Evolutionary conservation across 2,329 filamentous ascomycete species (phyloP), one percentile per base, ranked within the genome.

Genomic region (Ophiosphaerella narmari): DNA sequence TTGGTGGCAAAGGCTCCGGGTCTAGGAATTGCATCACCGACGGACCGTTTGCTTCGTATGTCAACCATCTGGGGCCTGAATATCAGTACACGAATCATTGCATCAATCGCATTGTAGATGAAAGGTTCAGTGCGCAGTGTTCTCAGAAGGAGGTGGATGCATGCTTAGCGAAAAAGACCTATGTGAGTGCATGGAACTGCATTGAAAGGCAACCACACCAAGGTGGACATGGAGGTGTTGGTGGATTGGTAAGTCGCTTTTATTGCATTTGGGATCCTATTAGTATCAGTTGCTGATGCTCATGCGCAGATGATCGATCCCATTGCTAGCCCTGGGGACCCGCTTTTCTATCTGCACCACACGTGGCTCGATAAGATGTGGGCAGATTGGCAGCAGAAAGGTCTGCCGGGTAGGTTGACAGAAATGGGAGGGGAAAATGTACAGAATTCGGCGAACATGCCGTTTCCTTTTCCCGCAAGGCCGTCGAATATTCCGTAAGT

Each of bases 311-410:
- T 65, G 59, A 35, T 43, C 9, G 54, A 65, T 32, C 34, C 44
- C 2, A 40, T 52, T 8, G 56, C 58, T 4, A 53, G 47, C 23
- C 62, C 62, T 2, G 60, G 62, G 3, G 62, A 65, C 35, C 62
- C 62, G 1, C 47, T 65, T 7, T 63, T 65, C 39, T 63, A 62
- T 42, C 44, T 65, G 14, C 62, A 63, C 29, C 58, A 65, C 39
- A 50, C 60, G 2, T 63, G 50, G 35, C 48, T 65, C 8, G 62
- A 65, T 42, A 63, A 63, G 41, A 29, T 65, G 0, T 65, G 62
- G 62, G 48, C 46, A 41, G 48, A 59, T 13, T 65, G 62, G 62
- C 62, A 65, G 43, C 13, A 35, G 0, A 33, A 37, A 11, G 41
- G 59, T n/a, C 40, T 14, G 6, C 12, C 45, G 7, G 34, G 32